A percentile compares a stretch with the other conserved stretches of the same genome.
Conservation (phyloP, 768 basidiomycete species). For the Leucosporidium scottii region DNA sequence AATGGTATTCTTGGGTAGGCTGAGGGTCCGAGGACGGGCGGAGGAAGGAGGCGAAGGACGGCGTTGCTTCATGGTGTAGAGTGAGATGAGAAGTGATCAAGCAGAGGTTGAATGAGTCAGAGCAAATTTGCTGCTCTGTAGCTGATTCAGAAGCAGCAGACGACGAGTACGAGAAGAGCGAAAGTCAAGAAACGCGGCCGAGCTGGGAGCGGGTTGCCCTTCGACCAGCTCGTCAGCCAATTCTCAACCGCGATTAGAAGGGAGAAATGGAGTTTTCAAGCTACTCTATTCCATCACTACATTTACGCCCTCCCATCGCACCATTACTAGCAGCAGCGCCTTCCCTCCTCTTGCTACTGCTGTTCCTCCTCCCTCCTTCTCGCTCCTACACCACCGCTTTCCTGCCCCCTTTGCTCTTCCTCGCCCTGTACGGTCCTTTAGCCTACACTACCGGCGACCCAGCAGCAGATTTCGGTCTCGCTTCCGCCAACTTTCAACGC, state of each 20-base stretch:
- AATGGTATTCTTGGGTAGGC: slow-evolving; percentile 20
- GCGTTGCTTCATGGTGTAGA: not conserved
- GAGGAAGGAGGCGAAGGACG: not conserved
- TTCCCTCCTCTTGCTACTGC: not conserved
- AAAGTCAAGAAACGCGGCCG: not conserved
- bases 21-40: not conserved
- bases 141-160: too few relatives aligned
- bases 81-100: not conserved
- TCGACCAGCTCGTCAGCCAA: not conserved
- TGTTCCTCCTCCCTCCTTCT: not conserved
- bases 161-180: not conserved
- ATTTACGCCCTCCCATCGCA: not conserved
- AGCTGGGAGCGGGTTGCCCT: not conserved
- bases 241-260: too few relatives aligned
- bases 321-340: not conserved
- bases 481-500: too few relatives aligned
- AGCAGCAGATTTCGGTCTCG: too few relatives aligned
- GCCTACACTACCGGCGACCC: too few relatives aligned
- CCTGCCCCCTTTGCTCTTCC: not conserved
- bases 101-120: not conserved
- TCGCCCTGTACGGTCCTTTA: not conserved
- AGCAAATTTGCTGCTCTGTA: too few relatives aligned
- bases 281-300: not conserved
- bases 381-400: not conserved
- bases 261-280: not conserved